A percentile compares a stretch with the other conserved stretches of the same genome.
phyloP scores from a whole-genome alignment of 176 grass and related monocot species.

The Elaeis guineensis region DNA sequence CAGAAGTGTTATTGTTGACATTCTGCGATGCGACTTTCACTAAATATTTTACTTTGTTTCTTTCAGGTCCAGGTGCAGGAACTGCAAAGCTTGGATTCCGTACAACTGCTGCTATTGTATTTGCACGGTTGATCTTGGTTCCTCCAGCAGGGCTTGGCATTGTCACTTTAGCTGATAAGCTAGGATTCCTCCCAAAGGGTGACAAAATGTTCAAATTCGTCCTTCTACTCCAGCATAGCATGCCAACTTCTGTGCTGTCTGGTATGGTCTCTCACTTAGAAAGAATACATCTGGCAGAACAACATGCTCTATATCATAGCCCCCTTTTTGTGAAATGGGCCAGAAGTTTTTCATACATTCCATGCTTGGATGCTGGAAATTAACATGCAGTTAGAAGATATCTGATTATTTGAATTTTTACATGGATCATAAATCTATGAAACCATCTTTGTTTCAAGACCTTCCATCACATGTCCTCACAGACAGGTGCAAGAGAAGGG shows the following conservation, averaged over 20 bases:
- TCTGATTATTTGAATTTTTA: no score
- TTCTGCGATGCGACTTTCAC: neutral
- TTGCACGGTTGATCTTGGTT: conserved; percentile 70
- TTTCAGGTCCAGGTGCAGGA: conserved; percentile 89
- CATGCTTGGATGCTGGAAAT: no score
- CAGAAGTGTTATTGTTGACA: no score
- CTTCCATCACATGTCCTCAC: no score
- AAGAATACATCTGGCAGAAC: no score
- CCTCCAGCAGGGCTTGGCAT: conserved; percentile 83
- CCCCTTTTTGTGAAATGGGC: no score
- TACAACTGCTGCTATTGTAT: conserved; percentile 79
- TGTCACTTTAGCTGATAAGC: conserved; percentile 66
- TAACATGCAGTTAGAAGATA: no score
- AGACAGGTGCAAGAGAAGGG: no score
- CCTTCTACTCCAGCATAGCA: conserved; percentile 81
- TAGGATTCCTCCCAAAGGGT: conserved; percentile 68
- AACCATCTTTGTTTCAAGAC: no score
- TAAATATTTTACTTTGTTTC: conserved; percentile 8
- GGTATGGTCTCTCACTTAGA: conserved; percentile 31
- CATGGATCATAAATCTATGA: no score
- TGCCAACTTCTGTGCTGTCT: conserved; percentile 97
- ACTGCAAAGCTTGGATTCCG: conserved; percentile 78
- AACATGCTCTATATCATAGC: no score
- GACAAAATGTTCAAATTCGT: conserved; percentile 99
- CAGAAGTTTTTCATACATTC: no score